A percentile compares a stretch with the other conserved stretches of the same genome.
Conservation (phyloP, 805 yeast genomes). For the Monosporozyma aerobia region DNA sequence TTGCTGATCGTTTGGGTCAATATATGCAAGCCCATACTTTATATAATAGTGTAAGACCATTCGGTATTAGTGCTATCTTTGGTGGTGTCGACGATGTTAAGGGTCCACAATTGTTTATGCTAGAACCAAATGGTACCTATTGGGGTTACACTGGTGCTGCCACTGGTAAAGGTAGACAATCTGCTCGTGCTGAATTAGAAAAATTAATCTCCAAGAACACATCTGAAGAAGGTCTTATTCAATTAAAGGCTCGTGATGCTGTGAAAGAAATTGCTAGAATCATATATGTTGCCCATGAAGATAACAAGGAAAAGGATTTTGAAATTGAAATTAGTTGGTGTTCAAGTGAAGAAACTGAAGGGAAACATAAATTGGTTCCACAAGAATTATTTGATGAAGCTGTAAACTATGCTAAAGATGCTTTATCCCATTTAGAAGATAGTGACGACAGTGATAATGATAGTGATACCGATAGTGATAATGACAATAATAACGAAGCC, state of each 20-base stretch:
- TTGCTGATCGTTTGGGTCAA: conserved; percentile 80
- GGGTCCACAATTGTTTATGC: conserved; percentile 90
- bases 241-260: conserved; percentile 65
- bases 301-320: conserved; percentile 93
- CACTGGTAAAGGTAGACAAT: conserved; percentile 95
- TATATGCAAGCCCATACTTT: conserved; percentile 93
- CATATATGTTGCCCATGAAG: conserved; percentile 91
- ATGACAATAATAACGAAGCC: conserved; percentile 6
- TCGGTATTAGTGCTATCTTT: conserved; percentile 84
- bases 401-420: conserved; percentile 70
- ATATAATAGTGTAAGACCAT: conserved; percentile 95
- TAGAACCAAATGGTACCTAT: conserved; percentile 93
- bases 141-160: conserved; percentile 99
- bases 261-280: conserved; percentile 91
- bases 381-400: conserved; percentile 76
- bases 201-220: conserved; percentile 43
- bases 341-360: conserved; percentile 63
- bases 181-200: conserved; percentile 95
- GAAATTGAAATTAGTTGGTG: conserved; percentile 93
- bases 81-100: conserved; percentile 86
- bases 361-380: conserved; percentile 74
- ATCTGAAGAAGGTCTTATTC: conserved; percentile 38
- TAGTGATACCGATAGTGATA: conserved; percentile 14
- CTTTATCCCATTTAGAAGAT: conserved; percentile 34
- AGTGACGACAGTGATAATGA: conserved; percentile 13